Evolutionary conservation across 768 basidiomycete species (phyloP), one percentile per base, ranked within the genome.

Genomic region (Auricularia auricula-judae): DNA sequence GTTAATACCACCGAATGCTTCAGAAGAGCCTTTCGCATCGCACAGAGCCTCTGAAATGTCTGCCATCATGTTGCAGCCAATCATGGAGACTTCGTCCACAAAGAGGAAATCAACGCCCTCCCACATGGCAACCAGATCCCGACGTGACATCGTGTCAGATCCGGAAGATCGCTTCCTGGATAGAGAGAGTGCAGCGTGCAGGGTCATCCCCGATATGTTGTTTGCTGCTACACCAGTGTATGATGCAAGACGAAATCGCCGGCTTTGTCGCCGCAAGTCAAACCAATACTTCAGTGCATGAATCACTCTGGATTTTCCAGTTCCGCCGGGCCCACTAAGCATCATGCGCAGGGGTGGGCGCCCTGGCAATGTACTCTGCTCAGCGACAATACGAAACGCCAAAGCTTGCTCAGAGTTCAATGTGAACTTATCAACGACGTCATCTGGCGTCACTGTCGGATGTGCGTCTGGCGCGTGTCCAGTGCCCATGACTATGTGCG

Each of bases 341-440:
- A 44, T 44, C 43, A 44, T 44, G 10, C 43, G 10, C 11, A 79
- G 63, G 2, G 70, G 73, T 8, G 67, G 58, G 2, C 59, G 23
- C 4, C 68, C 16, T 8, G 16, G 34, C 4, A 64, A 33, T 4
- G 67, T 11, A 36, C 66, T 68, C 54, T 78, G 76, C 0, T 71
- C 51, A 5, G 69, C 67, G 8, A 80, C 70, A 7, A 76, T 70
- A 5, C 63, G 14, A 44, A 78, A 77, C 14, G 75, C 77, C 7
- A 64, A 63, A 8, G 56, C 65, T 66, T 79, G 78, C 58, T 77
- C 75, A 2, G 7, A 61, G 62, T 78, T 79, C 18, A 79, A 65
- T 4, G 70, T 74, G 61, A 65, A 76, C 47, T 75, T 66, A 0
- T 62, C 14, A 34, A 68, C 65, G 1, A 76, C 65, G 0, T 43